Percentiles rank a stretch among this genome's conserved stretches.
These are phyloP conservation scores for Eucalyptus tenuipes DNA, from an alignment of 345 rosid genomes.

Conservation along the genomic window DNA sequence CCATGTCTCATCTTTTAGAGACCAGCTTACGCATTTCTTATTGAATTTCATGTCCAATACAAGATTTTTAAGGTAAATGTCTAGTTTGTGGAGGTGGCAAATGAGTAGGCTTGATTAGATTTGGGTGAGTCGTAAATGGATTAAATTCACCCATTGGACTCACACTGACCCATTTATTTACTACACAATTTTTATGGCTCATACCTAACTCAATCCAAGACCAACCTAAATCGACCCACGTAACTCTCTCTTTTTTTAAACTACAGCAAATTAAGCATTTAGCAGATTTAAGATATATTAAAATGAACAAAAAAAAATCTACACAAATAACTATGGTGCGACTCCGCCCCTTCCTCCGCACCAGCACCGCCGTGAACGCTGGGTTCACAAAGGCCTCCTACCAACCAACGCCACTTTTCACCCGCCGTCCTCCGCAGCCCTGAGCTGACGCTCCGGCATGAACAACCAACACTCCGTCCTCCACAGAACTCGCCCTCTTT, in stretches of 20 bases:
- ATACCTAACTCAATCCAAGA: too few relatives aligned
- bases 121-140: too few relatives aligned
- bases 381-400: background rate
- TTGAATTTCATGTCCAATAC: background rate
- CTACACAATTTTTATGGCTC: too few relatives aligned
- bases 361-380: background rate
- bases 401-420: background rate
- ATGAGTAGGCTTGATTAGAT: too few relatives aligned
- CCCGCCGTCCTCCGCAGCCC: background rate
- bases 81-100: background rate
- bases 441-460: background rate
- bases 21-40: background rate
- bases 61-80: background rate
- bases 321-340: too few relatives aligned
- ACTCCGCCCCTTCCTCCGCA: too few relatives aligned
- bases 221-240: too few relatives aligned
- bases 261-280: too few relatives aligned
- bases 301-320: too few relatives aligned
- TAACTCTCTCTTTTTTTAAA: too few relatives aligned
- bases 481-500: background rate
- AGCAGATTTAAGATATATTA: too few relatives aligned
- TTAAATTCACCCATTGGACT: too few relatives aligned
- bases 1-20: background rate
- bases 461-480: background rate
- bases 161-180: accelerated